phyloP scores from a whole-genome alignment of 108 stramenopile species.

The Poteriospumella lacustris region DNA sequence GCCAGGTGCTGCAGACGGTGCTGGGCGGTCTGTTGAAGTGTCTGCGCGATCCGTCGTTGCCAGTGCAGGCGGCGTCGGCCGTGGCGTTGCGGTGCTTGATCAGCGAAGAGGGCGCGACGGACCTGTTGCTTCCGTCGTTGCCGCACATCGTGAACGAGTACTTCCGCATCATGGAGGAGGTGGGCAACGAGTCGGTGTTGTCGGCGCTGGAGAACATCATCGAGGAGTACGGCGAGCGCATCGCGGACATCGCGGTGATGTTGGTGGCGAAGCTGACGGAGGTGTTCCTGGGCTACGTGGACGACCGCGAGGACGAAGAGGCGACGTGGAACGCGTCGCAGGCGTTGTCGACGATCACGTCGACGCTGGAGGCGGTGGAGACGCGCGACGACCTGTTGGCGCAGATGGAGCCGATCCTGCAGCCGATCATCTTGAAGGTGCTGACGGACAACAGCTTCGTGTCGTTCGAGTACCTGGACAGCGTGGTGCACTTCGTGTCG shows the following conservation, averaged over 20 bases:
- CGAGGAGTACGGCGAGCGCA: constrained; percentile 85
- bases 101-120: constrained; percentile 77
- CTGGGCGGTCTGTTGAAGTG: constrained; percentile 49
- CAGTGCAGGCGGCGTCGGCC: constrained; percentile 91
- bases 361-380: constrained; percentile 67
- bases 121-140: constrained; percentile 75
- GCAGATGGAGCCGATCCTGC: constrained; percentile 76
- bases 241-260: constrained; percentile 82
- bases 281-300: constrained; percentile 78
- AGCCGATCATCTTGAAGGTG: constrained; percentile 74
- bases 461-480: constrained; percentile 86
- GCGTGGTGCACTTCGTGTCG: constrained; percentile 80
- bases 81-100: constrained; percentile 79
- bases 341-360: constrained; percentile 87
- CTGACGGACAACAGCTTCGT: constrained; percentile 81
- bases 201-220: constrained; percentile 66
- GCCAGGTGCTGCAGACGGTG: background rate
- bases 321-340: constrained; percentile 92
- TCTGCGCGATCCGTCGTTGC: constrained; percentile 83
- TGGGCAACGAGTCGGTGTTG: constrained; percentile 89
- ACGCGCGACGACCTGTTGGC: constrained; percentile 67
- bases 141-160: constrained; percentile 86
- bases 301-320: constrained; percentile 81
- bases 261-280: constrained; percentile 76
- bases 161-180: constrained; percentile 95